Percentiles rank a stretch among this genome's conserved stretches.
phyloP scores from a whole-genome alignment of 257 asterid genomes.

The Solanum neorickii region DNA sequence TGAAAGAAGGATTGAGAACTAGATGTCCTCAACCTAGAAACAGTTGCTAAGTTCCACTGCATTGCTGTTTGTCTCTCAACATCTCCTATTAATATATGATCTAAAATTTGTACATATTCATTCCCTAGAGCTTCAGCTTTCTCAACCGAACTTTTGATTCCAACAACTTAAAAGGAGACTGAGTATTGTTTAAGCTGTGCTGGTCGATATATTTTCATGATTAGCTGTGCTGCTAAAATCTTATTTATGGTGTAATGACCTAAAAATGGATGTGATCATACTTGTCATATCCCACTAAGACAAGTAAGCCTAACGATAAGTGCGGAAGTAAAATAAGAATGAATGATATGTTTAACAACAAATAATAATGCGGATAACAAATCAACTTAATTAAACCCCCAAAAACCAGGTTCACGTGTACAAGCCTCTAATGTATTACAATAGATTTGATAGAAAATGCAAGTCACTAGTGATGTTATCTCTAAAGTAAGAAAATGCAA shows the following conservation, averaged over 20 bases:
- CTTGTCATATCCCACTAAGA: not conserved
- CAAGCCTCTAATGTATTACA: not conserved
- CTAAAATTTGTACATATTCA: not conserved
- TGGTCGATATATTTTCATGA: not conserved
- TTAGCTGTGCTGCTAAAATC: not conserved
- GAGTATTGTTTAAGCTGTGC: not conserved
- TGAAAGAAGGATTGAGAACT: not conserved
- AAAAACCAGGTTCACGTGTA: not conserved
- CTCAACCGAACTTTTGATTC: not conserved
- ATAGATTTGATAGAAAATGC: not conserved
- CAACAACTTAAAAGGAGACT: not conserved
- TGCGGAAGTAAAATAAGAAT: not conserved
- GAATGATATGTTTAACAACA: not conserved
- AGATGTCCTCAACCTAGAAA: not conserved
- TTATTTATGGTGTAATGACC: not conserved
- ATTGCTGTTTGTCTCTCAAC: not conserved
- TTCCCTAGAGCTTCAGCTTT: not conserved
- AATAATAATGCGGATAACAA: not conserved
- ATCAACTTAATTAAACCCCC: not conserved
- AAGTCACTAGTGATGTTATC: too few relatives aligned
- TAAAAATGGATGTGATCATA: not conserved
- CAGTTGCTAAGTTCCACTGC: not conserved
- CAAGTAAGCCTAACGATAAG: not conserved
- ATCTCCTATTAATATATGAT: not conserved
- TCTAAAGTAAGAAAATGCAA: not conserved